Percentiles rank a stretch among this genome's conserved stretches.
Conservation (phyloP, 441 rosid genomes). For the Erodium texanum region DNA sequence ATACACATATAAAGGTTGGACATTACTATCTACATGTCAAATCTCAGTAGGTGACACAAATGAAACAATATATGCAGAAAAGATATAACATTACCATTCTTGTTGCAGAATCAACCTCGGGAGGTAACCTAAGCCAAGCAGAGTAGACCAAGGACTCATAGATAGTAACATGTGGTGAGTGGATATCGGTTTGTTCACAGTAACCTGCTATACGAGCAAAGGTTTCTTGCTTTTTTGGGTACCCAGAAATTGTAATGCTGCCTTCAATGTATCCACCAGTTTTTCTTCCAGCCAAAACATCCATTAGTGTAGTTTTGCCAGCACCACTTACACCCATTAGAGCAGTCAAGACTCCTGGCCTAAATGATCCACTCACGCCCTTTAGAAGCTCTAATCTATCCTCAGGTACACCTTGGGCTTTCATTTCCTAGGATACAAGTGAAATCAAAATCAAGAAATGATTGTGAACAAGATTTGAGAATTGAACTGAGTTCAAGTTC, state of each 20-base stretch:
- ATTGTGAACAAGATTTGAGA: neutral
- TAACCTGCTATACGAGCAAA: constrained; percentile 67
- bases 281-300: constrained; percentile 67
- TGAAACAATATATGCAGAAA: neutral
- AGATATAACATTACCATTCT: neutral
- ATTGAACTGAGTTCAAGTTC: too few relatives aligned
- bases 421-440: constrained; percentile 39
- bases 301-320: constrained; percentile 77
- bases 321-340: constrained; percentile 94
- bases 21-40: too few relatives aligned
- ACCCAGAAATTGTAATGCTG: constrained; percentile 48
- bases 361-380: constrained; percentile 73
- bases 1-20: too few relatives aligned
- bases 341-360: constrained; percentile 91
- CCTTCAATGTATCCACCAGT: constrained; percentile 64
- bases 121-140: constrained; percentile 56
- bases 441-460: neutral
- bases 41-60: neutral
- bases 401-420: constrained; percentile 42
- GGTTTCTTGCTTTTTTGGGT: constrained; percentile 58
- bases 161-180: constrained; percentile 64
- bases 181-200: constrained; percentile 71
- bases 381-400: constrained; percentile 55
- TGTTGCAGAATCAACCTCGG: constrained; percentile 18
- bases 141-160: constrained; percentile 61